Evolutionary conservation across 2,329 filamentous ascomycete species (phyloP).

Genomic region (Catunica adiposa): DNA sequence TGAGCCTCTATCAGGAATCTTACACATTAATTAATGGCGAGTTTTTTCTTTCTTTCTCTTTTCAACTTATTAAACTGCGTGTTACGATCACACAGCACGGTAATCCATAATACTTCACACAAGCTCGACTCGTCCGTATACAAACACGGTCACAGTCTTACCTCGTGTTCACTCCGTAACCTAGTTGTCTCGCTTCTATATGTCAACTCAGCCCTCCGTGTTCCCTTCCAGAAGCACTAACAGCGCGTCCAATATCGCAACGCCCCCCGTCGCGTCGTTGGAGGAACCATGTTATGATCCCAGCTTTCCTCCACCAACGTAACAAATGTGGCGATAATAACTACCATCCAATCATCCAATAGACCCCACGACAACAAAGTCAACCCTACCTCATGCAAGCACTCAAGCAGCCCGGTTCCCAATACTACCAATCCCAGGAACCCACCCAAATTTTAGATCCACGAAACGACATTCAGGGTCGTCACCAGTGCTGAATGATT

Average conservation of each 20-base stretch:
- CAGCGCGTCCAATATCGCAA: not conserved
- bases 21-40: too few species aligned
- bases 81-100: too few species aligned
- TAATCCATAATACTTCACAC: too few species aligned
- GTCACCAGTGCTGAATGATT: not conserved
- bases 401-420: not conserved
- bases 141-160: too few species aligned
- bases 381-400: not conserved
- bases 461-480: not conserved
- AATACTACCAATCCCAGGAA: not conserved
- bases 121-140: too few species aligned
- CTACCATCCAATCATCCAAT: not conserved
- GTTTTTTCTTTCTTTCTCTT: not conserved
- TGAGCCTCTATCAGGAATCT: too few species aligned
- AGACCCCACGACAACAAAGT: not conserved
- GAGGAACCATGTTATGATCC: not conserved
- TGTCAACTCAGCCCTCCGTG: not conserved
- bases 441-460: not conserved
- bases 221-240: not conserved
- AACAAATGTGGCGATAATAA: too few species aligned
- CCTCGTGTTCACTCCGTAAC: too few species aligned
- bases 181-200: not conserved
- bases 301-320: not conserved
- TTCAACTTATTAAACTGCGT: too few species aligned
- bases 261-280: not conserved